Evolutionary conservation across 768 basidiomycete genomes (phyloP).

Genomic region (Tylopilus intermedius): DNA sequence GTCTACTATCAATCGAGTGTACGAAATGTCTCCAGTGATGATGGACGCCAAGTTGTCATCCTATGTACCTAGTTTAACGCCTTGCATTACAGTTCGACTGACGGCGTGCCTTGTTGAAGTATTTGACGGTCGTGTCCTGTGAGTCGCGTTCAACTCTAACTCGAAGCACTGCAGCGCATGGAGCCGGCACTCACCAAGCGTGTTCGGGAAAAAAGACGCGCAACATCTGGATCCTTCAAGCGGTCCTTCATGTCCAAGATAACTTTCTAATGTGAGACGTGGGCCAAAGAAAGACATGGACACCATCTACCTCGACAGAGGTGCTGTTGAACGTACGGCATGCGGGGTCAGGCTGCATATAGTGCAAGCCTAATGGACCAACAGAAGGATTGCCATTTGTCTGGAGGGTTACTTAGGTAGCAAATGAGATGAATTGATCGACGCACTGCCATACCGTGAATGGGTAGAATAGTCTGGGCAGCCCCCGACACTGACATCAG

Average conservation of each 20-base stretch:
- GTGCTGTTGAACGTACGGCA: conserved; percentile 76
- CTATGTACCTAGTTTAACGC: conserved; percentile 30
- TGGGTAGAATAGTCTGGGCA: conserved; percentile 64
- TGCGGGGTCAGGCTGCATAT: conserved; percentile 62
- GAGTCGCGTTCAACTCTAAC: not conserved
- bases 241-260: conserved; percentile 67
- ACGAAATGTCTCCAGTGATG: conserved; percentile 81
- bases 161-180: not conserved
- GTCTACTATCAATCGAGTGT: conserved; percentile 24
- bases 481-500: conserved; percentile 20
- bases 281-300: not conserved
- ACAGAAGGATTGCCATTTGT: conserved; percentile 51
- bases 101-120: conserved; percentile 53
- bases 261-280: conserved; percentile 46
- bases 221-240: conserved; percentile 72
- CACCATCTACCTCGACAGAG: conserved; percentile 58
- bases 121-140: conserved; percentile 74
- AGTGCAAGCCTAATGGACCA: conserved; percentile 61
- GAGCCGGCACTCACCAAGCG: conserved; percentile 48
- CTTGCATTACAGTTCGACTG: not conserved
- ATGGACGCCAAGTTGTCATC: conserved; percentile 71
- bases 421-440: not conserved
- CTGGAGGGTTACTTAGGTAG: conserved; percentile 29
- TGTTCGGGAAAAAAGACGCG: conserved; percentile 75
- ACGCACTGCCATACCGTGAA: conserved; percentile 39